Conservation (phyloP, 495 filamentous ascomycete species). For the Aspergillus olivimuriae region DNA sequence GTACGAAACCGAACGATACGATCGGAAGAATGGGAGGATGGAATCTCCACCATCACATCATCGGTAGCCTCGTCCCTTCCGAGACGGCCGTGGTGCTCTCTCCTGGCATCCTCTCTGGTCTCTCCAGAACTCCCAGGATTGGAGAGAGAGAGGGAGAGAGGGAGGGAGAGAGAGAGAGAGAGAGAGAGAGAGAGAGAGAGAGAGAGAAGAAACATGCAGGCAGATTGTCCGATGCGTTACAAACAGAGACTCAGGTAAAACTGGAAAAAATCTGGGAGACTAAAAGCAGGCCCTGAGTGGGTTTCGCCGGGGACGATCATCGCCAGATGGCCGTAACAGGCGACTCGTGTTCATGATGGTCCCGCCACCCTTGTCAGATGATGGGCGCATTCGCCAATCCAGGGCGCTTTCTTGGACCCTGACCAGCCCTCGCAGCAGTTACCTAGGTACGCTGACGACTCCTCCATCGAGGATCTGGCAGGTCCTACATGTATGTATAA, state of each 20-base stretch:
- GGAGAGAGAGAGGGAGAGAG: too few species aligned
- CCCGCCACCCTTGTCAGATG: constrained; percentile 19
- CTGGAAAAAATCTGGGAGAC: too few species aligned
- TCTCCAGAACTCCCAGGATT: background rate
- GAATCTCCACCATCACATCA: background rate
- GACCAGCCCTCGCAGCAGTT: background rate
- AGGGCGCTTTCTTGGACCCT: background rate
- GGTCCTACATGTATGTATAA: background rate
- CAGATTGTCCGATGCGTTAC: too few species aligned
- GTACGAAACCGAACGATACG: background rate
- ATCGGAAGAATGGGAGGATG: background rate
- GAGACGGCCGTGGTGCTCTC: too few species aligned
- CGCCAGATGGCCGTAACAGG: constrained; percentile 9
- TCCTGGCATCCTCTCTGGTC: too few species aligned
- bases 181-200: background rate
- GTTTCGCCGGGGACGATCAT: constrained; percentile 6
- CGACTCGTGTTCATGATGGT: constrained; percentile 3
- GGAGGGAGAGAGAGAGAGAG: background rate
- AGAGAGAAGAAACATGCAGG: too few species aligned
- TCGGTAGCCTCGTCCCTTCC: background rate
- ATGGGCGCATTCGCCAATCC: background rate
- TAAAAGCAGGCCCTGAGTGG: background rate
- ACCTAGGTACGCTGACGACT: background rate
- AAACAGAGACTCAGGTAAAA: too few species aligned
- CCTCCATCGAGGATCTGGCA: background rate